Percentiles rank a stretch among this genome's conserved stretches.
Evolutionary conservation across 75 land plant genomes (phyloP).

Genomic region (Pseudotsuga menziesii): DNA sequence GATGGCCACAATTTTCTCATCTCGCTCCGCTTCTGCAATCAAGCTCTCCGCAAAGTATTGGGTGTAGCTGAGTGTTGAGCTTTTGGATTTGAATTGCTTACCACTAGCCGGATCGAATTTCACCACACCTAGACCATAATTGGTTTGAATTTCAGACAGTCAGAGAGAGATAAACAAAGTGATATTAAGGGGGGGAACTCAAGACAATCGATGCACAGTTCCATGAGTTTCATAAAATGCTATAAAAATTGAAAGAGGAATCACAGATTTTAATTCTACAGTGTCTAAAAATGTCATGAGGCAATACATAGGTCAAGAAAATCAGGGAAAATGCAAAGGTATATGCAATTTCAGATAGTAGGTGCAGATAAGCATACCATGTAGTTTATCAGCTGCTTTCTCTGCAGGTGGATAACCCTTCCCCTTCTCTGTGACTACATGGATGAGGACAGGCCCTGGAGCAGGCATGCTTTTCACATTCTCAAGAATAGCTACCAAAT

Average conservation of each 20-base stretch:
- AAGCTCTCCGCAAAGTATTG: constrained; percentile 79
- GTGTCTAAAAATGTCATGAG: neutral
- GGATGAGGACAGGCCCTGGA: constrained; percentile 78
- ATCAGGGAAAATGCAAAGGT: too few species aligned
- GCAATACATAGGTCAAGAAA: neutral
- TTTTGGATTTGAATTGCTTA: constrained; percentile 64
- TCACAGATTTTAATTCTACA: neutral
- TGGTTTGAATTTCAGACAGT: neutral
- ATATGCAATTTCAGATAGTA: too few species aligned
- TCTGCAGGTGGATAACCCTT: constrained; percentile 86
- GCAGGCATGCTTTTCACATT: constrained; percentile 73
- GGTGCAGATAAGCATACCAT: constrained; percentile 33
- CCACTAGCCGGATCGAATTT: constrained; percentile 81
- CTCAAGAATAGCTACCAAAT: constrained; percentile 63
- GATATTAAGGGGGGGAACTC: neutral
- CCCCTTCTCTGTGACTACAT: constrained; percentile 89
- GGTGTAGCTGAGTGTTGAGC: constrained; percentile 70
- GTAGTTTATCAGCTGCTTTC: constrained; percentile 74
- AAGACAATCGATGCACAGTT: neutral
- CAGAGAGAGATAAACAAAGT: neutral
- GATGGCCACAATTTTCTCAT: constrained; percentile 65
- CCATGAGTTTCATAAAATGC: neutral
- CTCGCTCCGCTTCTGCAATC: constrained; percentile 77
- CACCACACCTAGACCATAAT: constrained; percentile 52
- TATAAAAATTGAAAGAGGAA: neutral